A percentile compares a stretch with the other conserved stretches of the same genome.
Evolutionary conservation across 768 basidiomycete genomes (phyloP).

Genomic region (Pleurotus cornucopiae): DNA sequence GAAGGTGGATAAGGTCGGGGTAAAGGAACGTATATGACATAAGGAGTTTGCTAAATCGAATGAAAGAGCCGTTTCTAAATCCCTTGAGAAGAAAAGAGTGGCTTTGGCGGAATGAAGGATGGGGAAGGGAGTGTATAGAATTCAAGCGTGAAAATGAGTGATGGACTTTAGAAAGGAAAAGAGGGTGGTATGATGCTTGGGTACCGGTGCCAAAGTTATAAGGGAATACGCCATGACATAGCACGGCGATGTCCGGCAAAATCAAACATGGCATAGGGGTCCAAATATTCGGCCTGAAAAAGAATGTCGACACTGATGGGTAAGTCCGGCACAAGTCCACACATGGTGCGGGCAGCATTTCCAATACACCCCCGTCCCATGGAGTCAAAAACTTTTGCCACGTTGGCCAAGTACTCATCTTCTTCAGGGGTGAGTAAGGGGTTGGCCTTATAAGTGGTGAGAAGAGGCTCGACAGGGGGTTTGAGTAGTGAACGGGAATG

Average conservation of each 20-base stretch:
- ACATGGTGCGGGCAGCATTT: background rate
- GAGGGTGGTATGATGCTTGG: background rate
- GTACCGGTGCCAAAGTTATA: background rate
- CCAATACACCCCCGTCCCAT: background rate
- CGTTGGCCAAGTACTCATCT: constrained; percentile 1
- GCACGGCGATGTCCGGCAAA: background rate
- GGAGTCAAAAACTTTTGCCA: background rate
- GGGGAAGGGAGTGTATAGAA: background rate
- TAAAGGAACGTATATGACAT: background rate
- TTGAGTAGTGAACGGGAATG: background rate
- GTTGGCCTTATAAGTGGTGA: background rate
- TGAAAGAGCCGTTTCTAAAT: background rate
- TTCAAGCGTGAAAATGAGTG: background rate
- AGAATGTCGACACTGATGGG: background rate
- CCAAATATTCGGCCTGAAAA: constrained; percentile 1
- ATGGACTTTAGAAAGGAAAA: background rate
- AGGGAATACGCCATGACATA: background rate
- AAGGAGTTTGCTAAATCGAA: background rate
- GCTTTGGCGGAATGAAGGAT: background rate
- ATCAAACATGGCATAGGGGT: background rate
- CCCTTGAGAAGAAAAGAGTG: background rate
- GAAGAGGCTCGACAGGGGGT: background rate
- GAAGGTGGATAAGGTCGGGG: too few relatives aligned
- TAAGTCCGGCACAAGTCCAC: background rate
- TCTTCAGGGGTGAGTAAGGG: constrained; percentile 2